Evolutionary conservation across 257 asterid species (phyloP).

Genomic region (Solanum gandarillasii): DNA sequence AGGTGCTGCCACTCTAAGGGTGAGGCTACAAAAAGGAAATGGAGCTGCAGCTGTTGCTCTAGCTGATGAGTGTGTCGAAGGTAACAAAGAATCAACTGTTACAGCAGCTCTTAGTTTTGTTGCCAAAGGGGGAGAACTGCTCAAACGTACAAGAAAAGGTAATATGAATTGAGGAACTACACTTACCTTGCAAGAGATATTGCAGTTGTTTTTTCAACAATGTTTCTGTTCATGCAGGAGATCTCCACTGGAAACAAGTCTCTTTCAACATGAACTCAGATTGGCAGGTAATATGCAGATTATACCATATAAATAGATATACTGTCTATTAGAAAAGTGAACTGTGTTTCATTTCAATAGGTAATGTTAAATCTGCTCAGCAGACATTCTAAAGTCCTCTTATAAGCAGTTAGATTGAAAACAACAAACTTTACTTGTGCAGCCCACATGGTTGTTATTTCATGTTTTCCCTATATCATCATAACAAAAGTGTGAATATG

Average conservation of each 20-base stretch:
- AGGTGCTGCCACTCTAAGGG: conserved; percentile 69
- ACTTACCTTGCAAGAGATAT: neutral
- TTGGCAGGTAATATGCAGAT: conserved; percentile 36
- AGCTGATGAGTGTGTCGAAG: conserved; percentile 31
- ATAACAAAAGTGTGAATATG: neutral
- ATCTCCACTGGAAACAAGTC: conserved; percentile 85
- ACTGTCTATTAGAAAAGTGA: neutral
- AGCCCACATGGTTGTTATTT: neutral
- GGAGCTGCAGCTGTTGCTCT: conserved; percentile 31
- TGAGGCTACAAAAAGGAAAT: conserved; percentile 51
- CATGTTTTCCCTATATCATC: neutral
- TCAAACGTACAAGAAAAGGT: conserved; percentile 89
- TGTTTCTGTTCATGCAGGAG: conserved; percentile 42
- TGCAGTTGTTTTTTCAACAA: neutral
- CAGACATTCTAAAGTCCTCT: no score
- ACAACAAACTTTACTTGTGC: neutral
- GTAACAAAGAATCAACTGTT: conserved; percentile 37
- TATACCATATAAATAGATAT: neutral
- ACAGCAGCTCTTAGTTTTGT: conserved; percentile 40
- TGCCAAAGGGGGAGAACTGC: conserved; percentile 62
- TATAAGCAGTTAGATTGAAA: neutral
- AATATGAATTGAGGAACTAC: neutral
- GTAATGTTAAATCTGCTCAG: no score
- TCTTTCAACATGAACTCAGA: conserved; percentile 58
- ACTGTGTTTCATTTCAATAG: neutral